phyloP scores from a whole-genome alignment of 192 early-diverging fungal species.

The Piromyces sp. region DNA sequence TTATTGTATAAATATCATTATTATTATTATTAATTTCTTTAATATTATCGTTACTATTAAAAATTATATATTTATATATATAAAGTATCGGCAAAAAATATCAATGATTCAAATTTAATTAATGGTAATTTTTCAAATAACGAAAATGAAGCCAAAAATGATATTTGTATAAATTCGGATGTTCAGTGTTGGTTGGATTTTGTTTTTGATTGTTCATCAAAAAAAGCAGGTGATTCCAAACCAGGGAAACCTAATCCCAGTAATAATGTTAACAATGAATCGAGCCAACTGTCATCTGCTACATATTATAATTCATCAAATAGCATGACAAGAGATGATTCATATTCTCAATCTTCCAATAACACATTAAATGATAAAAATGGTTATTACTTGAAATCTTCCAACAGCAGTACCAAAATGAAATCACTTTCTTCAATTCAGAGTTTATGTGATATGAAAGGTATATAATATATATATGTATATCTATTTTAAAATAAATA shows the following conservation, averaged over 20 bases:
- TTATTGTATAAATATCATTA: too few species aligned
- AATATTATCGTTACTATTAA: too few species aligned
- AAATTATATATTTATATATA: too few species aligned
- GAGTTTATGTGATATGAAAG: not conserved
- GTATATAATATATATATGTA: not conserved
- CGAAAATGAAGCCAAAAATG: not conserved
- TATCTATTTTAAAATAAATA: too few species aligned
- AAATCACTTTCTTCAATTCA: not conserved
- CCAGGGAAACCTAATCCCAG: not conserved
- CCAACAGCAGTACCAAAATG: not conserved
- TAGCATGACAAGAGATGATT: not conserved
- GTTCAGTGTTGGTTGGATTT: not conserved
- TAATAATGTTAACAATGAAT: not conserved
- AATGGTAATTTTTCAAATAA: not conserved
- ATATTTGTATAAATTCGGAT: not conserved
- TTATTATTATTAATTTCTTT: too few species aligned
- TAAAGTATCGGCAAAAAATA: not conserved
- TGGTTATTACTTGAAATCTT: not conserved
- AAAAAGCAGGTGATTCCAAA: not conserved
- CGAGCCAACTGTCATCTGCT: not conserved
- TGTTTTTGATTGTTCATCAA: not conserved
- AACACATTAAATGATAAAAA: not conserved
- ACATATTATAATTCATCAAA: not conserved
- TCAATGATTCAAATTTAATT: not conserved
- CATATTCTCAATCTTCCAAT: not conserved